Base-by-base conservation (phyloP, 768 basidiomycete genomes). In the Fistulinella prunicolor region DNA sequence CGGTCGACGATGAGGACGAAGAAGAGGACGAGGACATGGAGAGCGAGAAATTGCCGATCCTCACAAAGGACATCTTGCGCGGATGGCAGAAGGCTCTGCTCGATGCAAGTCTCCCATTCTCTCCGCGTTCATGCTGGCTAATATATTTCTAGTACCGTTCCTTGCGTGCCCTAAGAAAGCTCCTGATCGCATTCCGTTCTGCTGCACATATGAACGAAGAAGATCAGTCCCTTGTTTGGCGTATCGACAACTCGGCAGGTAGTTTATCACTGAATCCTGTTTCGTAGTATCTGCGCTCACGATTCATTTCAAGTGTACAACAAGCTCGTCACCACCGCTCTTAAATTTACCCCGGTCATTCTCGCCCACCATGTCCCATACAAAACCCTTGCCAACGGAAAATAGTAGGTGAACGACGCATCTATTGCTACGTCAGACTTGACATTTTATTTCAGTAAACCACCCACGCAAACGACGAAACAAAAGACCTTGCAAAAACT, bases 201-300 rank as follows among this genome's bases (percentile, higher is more conserved):
- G 95, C 94, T 5, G 89, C 80, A 0, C 82, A 90, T 61, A 85
- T 92, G 80, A 92, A 96, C 59, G 88, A 92, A 53, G 90, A 93
- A 9, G 78, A 83, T 39, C 82, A 85, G 44, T 72, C 81, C 29
- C 73, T 87, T n/a, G 84, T 83, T 7, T 98, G 91, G 86, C 80
- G 79, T 42, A 93, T 98, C 44, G 87, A 95, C 57, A 88, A 74
- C 62, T 76, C 94, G 1, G 71, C 79, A 43, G 47, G 77, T 59
- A 47, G 35, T 28, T 7, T 16, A 10, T 32, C 6, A 8, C 36
- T 1, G 19, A 17, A 19, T 10, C 20, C 39, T n/a, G 16, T 41
- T 20, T 5, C 16, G 14, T 30, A 6, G 9, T 4, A 21, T 29
- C 32, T 0, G 1, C 23, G n/a, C 52, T 54, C 13, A 59, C 22